These are phyloP conservation scores for Hypoxylon lienhwacheense DNA, from an alignment of 495 filamentous ascomycete genomes.

Conservation along the genomic window DNA sequence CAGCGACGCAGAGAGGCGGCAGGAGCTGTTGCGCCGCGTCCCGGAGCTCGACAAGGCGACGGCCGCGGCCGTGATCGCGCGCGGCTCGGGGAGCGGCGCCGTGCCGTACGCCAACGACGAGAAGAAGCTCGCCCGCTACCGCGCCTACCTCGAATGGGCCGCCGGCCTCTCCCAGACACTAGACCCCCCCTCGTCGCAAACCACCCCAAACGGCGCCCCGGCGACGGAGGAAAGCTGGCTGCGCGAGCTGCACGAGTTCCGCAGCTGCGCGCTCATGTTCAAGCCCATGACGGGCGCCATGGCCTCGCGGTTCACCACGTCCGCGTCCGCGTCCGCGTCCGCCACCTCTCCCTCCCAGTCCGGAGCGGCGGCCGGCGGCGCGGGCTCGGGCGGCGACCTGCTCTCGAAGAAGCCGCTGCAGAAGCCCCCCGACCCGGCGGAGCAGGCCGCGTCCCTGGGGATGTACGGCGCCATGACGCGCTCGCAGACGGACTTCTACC, in stretches of 20 bases:
- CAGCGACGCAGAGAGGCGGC: slow-evolving; percentile 59
- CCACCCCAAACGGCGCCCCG: slow-evolving; percentile 57
- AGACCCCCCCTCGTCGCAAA: too few relatives aligned
- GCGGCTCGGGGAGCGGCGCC: slow-evolving; percentile 73
- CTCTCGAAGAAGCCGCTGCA: slow-evolving; percentile 60
- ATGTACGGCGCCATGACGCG: slow-evolving; percentile 93
- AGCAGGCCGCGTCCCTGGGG: slow-evolving; percentile 83
- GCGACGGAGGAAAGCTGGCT: slow-evolving; percentile 70
- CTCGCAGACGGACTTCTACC: slow-evolving; percentile 70
- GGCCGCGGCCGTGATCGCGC: slow-evolving; percentile 72
- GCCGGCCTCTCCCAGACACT: too few relatives aligned
- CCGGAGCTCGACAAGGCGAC: slow-evolving; percentile 73
- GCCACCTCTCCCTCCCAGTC: slow-evolving; percentile 29
- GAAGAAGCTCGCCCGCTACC: slow-evolving; percentile 74
- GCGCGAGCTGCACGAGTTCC: slow-evolving; percentile 83
- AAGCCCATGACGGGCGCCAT: slow-evolving; percentile 88
- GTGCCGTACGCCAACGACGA: slow-evolving; percentile 87
- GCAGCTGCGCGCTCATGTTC: slow-evolving; percentile 86
- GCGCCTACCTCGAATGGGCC: slow-evolving; percentile 74
- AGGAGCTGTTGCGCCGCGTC: slow-evolving; percentile 61
- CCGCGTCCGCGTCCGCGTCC: slow-evolving; percentile 45
- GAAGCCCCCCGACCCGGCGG: slow-evolving; percentile 76
- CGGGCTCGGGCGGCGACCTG: slow-evolving; percentile 43
- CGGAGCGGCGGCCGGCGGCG: too few relatives aligned
- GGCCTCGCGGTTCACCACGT: slow-evolving; percentile 88